Conservation (phyloP, 441 rosid genomes). For the Gossypium davidsonii region DNA sequence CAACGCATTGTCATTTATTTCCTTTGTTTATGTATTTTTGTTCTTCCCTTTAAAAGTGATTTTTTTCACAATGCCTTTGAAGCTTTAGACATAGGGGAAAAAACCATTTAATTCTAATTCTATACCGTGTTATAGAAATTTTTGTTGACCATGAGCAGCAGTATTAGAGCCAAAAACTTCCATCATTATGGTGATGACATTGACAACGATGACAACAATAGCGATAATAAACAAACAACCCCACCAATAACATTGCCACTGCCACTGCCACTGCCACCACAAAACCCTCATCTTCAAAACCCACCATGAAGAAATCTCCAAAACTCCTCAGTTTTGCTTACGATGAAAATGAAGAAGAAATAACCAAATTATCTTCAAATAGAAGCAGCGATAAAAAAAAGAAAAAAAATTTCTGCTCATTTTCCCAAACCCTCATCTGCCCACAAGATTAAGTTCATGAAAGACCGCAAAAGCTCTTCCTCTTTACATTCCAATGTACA, state of each 20-base stretch:
- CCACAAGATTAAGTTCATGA: conserved; percentile 48
- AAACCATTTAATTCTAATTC: no score
- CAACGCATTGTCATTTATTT: no score
- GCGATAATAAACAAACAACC: background rate
- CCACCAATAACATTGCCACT: background rate
- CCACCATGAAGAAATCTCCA: conserved; percentile 40
- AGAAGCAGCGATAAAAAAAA: conserved; percentile 17
- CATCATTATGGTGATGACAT: conserved; percentile 62
- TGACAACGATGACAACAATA: conserved; percentile 5
- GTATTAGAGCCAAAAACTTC: conserved; percentile 44
- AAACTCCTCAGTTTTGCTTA: conserved; percentile 71
- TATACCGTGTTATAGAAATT: background rate
- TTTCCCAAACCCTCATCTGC: conserved; percentile 35
- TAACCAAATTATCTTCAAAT: conserved; percentile 17
- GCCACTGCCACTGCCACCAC: background rate
- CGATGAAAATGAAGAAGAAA: conserved; percentile 48
- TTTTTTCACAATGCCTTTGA: no score
- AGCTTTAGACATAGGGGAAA: no score
- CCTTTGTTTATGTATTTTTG: no score
- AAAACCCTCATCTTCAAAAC: conserved; percentile 41
- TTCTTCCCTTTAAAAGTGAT: no score
- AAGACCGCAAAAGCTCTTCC: conserved; percentile 39
- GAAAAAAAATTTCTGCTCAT: background rate
- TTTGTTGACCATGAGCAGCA: conserved; percentile 26
- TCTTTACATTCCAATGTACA: conserved; percentile 44